phyloP scores from a whole-genome alignment of 441 rosid species.

The Melastoma candidum region DNA sequence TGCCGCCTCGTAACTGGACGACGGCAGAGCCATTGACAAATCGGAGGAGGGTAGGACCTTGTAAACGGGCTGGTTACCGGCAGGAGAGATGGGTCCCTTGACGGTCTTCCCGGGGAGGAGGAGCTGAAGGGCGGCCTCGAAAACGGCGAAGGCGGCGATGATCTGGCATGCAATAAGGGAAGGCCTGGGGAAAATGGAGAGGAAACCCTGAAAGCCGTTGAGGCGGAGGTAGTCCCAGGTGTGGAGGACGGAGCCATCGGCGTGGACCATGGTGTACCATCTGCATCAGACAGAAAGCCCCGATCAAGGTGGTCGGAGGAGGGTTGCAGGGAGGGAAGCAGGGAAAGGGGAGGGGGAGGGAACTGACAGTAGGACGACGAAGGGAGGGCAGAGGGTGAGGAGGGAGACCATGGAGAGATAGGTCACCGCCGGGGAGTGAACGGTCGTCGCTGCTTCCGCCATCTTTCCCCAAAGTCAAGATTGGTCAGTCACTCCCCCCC shows the following conservation, averaged over 20 bases:
- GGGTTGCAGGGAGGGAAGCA: too few species aligned
- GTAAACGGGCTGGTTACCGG: slow-evolving; percentile 79
- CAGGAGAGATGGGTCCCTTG: slow-evolving; percentile 83
- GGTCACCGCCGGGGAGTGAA: slow-evolving; percentile 68
- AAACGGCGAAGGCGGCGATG: slow-evolving; percentile 62
- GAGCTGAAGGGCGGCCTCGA: slow-evolving; percentile 89
- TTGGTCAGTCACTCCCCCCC: too few species aligned
- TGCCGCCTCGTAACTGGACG: neutral
- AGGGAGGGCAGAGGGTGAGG: slow-evolving; percentile 77
- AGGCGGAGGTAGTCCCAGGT: slow-evolving; percentile 47
- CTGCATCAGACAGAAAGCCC: slow-evolving; percentile 25
- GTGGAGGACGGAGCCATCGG: slow-evolving; percentile 66
- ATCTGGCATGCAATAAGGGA: slow-evolving; percentile 59
- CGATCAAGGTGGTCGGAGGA: too few species aligned
- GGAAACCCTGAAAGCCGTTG: slow-evolving; percentile 56
- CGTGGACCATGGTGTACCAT: slow-evolving; percentile 96
- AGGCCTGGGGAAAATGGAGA: slow-evolving; percentile 76
- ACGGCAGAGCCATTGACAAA: neutral
- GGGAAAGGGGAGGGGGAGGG: neutral
- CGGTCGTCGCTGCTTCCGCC: slow-evolving; percentile 43
- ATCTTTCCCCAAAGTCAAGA: slow-evolving; percentile 4
- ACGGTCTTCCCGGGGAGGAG: slow-evolving; percentile 85
- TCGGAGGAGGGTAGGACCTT: slow-evolving; percentile 38
- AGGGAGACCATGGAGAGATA: slow-evolving; percentile 79
- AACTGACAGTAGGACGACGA: slow-evolving; percentile 79